phyloP scores from a whole-genome alignment of 208 protist species.

The Novymonas esmeraldas region DNA sequence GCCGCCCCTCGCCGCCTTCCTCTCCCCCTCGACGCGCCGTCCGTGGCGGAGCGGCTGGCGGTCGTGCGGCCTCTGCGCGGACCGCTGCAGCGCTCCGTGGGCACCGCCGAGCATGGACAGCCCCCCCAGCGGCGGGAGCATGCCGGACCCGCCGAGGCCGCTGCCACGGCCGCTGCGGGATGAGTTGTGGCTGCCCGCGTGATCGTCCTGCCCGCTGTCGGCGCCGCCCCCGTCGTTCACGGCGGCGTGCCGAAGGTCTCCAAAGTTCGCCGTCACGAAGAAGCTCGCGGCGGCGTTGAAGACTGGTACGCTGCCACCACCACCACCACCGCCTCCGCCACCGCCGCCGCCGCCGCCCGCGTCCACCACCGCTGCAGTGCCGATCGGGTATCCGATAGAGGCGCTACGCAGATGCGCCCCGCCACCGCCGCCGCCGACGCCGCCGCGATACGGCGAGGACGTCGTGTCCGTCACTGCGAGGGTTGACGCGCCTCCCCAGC shows the following conservation, averaged over 20 bases:
- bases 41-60: not conserved
- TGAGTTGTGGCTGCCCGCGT: slow-evolving; percentile 14
- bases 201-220: not conserved
- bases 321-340: not conserved
- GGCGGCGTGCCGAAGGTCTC: slow-evolving; percentile 22
- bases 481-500: not conserved
- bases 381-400: not conserved
- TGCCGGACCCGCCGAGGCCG: slow-evolving; percentile 2
- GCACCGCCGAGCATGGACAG: not conserved
- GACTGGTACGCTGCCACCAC: not conserved
- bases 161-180: slow-evolving; percentile 12
- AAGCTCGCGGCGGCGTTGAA: slow-evolving; percentile 29
- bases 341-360: slow-evolving; percentile 1
- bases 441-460: slow-evolving; percentile 6
- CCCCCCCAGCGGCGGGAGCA: not conserved
- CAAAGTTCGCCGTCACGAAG: slow-evolving; percentile 30
- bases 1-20: not conserved
- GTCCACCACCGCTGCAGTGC: not conserved
- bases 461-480: slow-evolving; percentile 9
- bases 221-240: slow-evolving; percentile 15
- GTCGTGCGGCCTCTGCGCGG: not conserved
- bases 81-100: not conserved
- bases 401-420: too few species aligned
- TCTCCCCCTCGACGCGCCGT: not conserved
- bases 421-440: not conserved